Conservation (phyloP, 179 eudicot species). For the Amaranthus tricolor region DNA sequence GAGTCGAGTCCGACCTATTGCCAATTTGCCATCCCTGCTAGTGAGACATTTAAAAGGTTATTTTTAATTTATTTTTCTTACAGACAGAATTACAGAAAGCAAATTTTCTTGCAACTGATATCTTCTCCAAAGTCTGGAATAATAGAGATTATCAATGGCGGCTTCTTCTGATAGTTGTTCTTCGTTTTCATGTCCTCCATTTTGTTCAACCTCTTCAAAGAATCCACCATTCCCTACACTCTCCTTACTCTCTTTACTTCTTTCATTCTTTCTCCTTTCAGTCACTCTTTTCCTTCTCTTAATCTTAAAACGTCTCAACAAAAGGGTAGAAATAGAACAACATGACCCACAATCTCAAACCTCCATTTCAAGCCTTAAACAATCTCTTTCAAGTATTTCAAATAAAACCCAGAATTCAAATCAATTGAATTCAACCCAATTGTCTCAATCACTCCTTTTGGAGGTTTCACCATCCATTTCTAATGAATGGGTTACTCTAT, state of each 20-base stretch:
- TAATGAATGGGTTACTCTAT: slow-evolving; percentile 29
- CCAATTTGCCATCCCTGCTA: too few relatives aligned
- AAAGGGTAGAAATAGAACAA: slow-evolving; percentile 11
- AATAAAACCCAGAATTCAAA: slow-evolving; percentile 21
- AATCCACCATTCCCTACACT: slow-evolving; percentile 1
- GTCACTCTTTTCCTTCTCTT: slow-evolving; percentile 24
- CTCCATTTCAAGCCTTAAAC: slow-evolving; percentile 21
- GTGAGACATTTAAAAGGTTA: too few relatives aligned
- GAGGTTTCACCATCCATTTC: slow-evolving; percentile 14
- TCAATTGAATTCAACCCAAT: slow-evolving; percentile 30
- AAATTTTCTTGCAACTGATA: too few relatives aligned
- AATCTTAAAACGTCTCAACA: slow-evolving; percentile 26
- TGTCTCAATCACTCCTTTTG: slow-evolving; percentile 38
- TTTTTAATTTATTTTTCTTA: too few relatives aligned
- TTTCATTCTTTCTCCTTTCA: slow-evolving; percentile 26
- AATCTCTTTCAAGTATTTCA: slow-evolving; percentile 17
- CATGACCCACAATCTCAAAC: slow-evolving; percentile 11
- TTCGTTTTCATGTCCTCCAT: background rate
- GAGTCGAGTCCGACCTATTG: too few relatives aligned
- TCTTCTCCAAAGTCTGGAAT: background rate
- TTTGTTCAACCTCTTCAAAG: background rate
- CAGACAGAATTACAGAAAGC: too few relatives aligned
- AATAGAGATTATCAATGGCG: slow-evolving; percentile 4
- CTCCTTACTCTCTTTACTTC: background rate
- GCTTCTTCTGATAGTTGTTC: background rate